Base-by-base conservation (phyloP, 805 yeast genomes). In the Starmerella powellii region DNA sequence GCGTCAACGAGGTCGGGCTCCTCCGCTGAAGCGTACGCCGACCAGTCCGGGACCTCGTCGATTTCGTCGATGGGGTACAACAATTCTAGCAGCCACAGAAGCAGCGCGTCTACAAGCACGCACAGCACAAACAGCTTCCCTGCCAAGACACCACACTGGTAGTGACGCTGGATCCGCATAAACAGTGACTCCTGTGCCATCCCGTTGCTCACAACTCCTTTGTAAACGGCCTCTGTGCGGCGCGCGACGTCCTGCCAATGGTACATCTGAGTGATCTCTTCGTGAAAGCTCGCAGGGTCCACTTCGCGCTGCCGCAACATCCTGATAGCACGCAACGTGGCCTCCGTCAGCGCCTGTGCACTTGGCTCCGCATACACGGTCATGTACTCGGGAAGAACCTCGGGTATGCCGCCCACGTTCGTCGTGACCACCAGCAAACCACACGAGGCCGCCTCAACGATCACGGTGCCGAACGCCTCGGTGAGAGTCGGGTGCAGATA, bases 381-480 rank as follows among this genome's bases (percentile, higher is more conserved):
- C 97, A 91, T 91, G 54, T 86, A 82, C 19, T 71, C 70, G 0
- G 98, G 99, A 30, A 91, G 62, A 3, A 91, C 97, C 57, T 91
- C 99, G 0, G 96, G 96, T 31, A 91, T 87, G 4, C 98, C 99
- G 11, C 99, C 99, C 0, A 91, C 98, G 44, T 77, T 76, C 0
- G 99, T 91, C 0, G 96, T 86, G 0, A 91, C 98, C 2, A 91
- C 95, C 16, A 83, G 68, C 29, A 91, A 60, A 0, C 96, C 96
- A 65, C 97, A 91, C 1, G 94, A 80, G 0, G 96, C 98, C 0
- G 99, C 99, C 58, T 91, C 99, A 0, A 91, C 95, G 10, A 91
- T 64, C 0, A 85, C 97, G 0, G 98, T 91, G 2, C 99, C 99
- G 63, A 91, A 91, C 0, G 97, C 98, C 59, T 91, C 99, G 0